phyloP scores from a whole-genome alignment of 2,329 filamentous ascomycete genomes.

The Chrysosporium keratinophilum region DNA sequence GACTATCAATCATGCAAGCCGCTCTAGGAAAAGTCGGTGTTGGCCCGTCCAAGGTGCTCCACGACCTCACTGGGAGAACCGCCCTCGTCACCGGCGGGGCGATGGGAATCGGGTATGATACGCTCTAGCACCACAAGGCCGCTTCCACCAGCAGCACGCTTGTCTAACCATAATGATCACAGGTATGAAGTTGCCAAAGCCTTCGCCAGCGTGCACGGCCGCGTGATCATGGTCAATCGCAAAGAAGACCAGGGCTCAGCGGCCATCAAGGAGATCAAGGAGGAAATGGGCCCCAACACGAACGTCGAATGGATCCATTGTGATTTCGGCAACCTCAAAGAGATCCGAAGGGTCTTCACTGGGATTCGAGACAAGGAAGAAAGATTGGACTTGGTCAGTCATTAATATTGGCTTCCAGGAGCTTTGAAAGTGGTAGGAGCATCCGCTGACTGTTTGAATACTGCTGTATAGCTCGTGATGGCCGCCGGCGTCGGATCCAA shows the following conservation, averaged over 20 bases:
- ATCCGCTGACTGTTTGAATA: too few relatives aligned
- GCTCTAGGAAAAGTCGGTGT: conserved; percentile 28
- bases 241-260: conserved; percentile 33
- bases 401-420: background rate
- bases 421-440: background rate
- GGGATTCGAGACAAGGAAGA: conserved; percentile 28
- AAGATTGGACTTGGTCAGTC: conserved; percentile 31
- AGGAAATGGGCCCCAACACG: conserved; percentile 21
- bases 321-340: conserved; percentile 33
- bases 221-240: conserved; percentile 31
- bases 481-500: conserved; percentile 38
- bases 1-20: conserved; percentile 29
- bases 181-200: conserved; percentile 29
- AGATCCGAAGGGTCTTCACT: conserved; percentile 33
- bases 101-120: conserved; percentile 29
- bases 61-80: conserved; percentile 30
- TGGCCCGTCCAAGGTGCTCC: conserved; percentile 30
- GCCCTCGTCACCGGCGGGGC: conserved; percentile 35
- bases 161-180: background rate
- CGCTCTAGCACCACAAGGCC: background rate
- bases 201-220: conserved; percentile 27
- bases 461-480: conserved; percentile 31
- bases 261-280: conserved; percentile 28
- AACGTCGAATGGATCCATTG: conserved; percentile 36
- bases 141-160: background rate